phyloP scores from a whole-genome alignment of 371 early-diverging fungal genomes.

The Sporodiniella umbellata region DNA sequence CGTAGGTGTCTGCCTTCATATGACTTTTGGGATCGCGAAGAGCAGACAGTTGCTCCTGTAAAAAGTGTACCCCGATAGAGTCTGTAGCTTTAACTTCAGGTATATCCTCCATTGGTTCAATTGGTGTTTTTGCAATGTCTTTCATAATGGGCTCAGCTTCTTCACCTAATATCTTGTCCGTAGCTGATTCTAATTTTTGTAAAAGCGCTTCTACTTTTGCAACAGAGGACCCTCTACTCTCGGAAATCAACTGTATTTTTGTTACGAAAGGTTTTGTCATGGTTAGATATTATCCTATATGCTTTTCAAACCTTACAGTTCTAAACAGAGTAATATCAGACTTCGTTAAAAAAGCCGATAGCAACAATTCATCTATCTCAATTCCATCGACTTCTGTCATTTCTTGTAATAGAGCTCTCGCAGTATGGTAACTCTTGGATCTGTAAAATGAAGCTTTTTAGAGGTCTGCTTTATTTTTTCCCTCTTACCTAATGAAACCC shows the following conservation, averaged over 20 bases:
- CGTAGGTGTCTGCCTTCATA: constrained; percentile 57
- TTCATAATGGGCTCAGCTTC: constrained; percentile 14
- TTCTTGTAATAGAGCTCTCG: constrained; percentile 61
- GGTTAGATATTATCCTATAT: neutral
- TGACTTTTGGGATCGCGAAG: constrained; percentile 37
- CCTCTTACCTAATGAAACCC: constrained; percentile 61
- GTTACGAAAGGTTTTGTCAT: too few relatives aligned
- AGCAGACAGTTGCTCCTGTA: constrained; percentile 69
- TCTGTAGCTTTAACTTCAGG: constrained; percentile 46
- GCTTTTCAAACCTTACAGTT: constrained; percentile 18
- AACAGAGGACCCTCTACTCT: constrained; percentile 17
- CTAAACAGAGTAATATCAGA: constrained; percentile 44
- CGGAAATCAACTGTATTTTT: constrained; percentile 34
- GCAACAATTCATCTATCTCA: constrained; percentile 37
- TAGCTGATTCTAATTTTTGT: constrained; percentile 25
- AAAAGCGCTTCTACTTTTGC: constrained; percentile 26
- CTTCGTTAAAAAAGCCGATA: constrained; percentile 39
- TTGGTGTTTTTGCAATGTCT: constrained; percentile 1
- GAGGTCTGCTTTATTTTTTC: constrained; percentile 2
- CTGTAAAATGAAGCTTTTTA: constrained; percentile 17
- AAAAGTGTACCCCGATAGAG: constrained; percentile 73
- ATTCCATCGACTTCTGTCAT: constrained; percentile 50
- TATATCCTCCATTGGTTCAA: constrained; percentile 10
- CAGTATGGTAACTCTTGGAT: constrained; percentile 51
- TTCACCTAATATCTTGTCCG: constrained; percentile 23